Evolutionary conservation across 306 rosid species (phyloP).

Genomic region (Amphicarpaea edgeworthii): DNA sequence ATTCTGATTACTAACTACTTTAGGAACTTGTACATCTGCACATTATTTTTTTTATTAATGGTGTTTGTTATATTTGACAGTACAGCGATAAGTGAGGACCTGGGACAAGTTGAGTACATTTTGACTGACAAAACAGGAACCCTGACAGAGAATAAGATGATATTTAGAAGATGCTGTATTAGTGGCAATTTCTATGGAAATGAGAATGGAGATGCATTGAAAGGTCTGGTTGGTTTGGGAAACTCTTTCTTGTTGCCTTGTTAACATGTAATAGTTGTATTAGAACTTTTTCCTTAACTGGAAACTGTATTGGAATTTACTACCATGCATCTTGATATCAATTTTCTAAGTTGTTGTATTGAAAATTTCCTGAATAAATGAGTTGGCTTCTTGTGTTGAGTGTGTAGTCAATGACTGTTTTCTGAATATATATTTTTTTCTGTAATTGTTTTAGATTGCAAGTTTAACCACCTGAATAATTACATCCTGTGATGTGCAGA

Average conservation of each 20-base stretch:
- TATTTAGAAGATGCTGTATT: conserved; percentile 95
- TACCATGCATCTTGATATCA: conserved; percentile 22
- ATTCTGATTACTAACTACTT: conserved; percentile 36
- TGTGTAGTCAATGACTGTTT: conserved; percentile 24
- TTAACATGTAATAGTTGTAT: conserved; percentile 34
- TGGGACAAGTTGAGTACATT: conserved; percentile 99
- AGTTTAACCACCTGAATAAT: conserved; percentile 49
- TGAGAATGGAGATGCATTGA: conserved; percentile 91
- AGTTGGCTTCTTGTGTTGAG: conserved; percentile 33
- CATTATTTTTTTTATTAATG: conserved; percentile 45
- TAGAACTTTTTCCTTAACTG: conserved; percentile 7
- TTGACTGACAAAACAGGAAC: conserved; percentile 99
- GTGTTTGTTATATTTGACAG: conserved; percentile 82
- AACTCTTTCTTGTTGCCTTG: conserved; percentile 44
- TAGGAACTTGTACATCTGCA: conserved; percentile 32
- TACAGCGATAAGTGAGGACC: conserved; percentile 99
- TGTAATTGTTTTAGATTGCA: conserved; percentile 34
- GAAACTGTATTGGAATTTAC: conserved; percentile 24
- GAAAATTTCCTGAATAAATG: conserved; percentile 23
- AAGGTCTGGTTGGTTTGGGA: conserved; percentile 72
- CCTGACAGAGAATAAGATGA: conserved; percentile 94
- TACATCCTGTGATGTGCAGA: conserved; percentile 63
- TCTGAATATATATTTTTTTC: conserved; percentile 32
- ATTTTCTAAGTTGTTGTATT: conserved; percentile 32
- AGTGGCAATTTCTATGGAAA: conserved; percentile 85